Percentiles rank a stretch among this genome's conserved stretches.
Conservation (phyloP, 1,284 basidiomycete genomes). For the Puccinia polysora region DNA sequence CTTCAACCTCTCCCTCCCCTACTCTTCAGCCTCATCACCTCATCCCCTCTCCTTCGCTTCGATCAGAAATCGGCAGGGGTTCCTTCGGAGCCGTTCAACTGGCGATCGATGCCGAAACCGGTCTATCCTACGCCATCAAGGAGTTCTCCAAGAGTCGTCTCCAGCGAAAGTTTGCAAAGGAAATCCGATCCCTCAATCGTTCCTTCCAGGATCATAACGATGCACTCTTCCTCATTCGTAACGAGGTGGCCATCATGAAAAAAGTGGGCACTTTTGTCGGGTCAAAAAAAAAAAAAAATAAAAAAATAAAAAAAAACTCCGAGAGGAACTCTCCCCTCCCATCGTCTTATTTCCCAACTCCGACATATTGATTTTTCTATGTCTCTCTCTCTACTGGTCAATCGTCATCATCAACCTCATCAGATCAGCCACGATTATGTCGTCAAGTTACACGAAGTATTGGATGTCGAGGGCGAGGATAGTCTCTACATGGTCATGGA, state of each 20-base stretch:
- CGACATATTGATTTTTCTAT: neutral
- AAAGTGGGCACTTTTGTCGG: conserved; percentile 55
- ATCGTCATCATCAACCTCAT: conserved; percentile 49
- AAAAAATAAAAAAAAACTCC: neutral
- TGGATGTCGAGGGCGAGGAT: conserved; percentile 59
- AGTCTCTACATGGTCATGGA: conserved; percentile 58
- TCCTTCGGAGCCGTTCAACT: conserved; percentile 20
- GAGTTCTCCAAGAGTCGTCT: conserved; percentile 33
- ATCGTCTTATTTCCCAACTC: neutral
- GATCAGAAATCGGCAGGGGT: conserved; percentile 33
- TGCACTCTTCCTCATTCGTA: conserved; percentile 53
- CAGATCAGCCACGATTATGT: conserved; percentile 54
- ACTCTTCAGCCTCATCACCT: neutral
- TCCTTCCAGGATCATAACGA: conserved; percentile 46
- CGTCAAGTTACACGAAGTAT: conserved; percentile 59
- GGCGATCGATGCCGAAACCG: conserved; percentile 29
- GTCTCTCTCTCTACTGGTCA: neutral
- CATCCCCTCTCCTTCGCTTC: neutral
- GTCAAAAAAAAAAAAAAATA: neutral
- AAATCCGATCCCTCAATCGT: neutral
- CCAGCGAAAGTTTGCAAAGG: conserved; percentile 28
- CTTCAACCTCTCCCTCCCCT: neutral
- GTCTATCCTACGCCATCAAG: conserved; percentile 30
- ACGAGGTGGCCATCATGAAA: conserved; percentile 56
- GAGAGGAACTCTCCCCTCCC: neutral